Evolutionary conservation across 371 early-diverging fungal species (phyloP).

Genomic region (Cladochytrium tenue): DNA sequence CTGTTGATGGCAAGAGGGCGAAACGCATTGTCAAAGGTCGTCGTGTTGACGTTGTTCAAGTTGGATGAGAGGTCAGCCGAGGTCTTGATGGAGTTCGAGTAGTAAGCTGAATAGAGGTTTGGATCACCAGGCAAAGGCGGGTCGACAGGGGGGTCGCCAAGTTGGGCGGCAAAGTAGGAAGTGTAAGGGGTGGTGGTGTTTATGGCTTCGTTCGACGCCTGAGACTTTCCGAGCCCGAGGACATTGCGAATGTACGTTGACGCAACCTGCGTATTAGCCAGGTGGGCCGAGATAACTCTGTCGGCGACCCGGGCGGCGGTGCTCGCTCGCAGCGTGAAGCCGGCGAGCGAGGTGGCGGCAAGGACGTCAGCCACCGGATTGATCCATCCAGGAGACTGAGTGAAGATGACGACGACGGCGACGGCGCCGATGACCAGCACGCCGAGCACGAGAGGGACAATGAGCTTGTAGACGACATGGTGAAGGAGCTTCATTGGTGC

Average conservation of each 20-base stretch:
- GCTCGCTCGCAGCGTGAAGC: background rate
- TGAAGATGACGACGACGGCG: constrained; percentile 18
- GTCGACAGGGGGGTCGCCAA: constrained; percentile 11
- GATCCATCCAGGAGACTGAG: constrained; percentile 20
- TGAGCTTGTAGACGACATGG: constrained; percentile 13
- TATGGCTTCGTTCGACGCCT: constrained; percentile 4
- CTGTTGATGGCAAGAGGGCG: constrained; percentile 18
- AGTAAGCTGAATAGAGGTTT: constrained; percentile 19
- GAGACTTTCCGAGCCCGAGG: background rate
- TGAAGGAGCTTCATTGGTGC: too few species aligned
- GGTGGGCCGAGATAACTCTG: background rate
- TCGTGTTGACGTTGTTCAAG: constrained; percentile 11
- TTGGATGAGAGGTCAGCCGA: constrained; percentile 7
- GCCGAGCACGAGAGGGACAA: constrained; percentile 26
- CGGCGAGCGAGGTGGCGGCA: constrained; percentile 2
- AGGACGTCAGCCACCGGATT: constrained; percentile 10
- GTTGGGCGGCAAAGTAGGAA: constrained; percentile 20
- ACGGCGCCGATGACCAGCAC: constrained; percentile 19
- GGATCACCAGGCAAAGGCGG: constrained; percentile 17
- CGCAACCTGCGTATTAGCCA: background rate
- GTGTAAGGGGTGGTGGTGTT: constrained; percentile 4
- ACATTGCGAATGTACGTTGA: background rate
- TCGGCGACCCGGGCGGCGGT: background rate
- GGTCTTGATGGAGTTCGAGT: constrained; percentile 18
- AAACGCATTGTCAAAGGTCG: constrained; percentile 25